Percentiles rank a stretch among this genome's conserved stretches.
Conservation (phyloP, 2,329 filamentous ascomycete species). For the Venturia aucupariae region DNA sequence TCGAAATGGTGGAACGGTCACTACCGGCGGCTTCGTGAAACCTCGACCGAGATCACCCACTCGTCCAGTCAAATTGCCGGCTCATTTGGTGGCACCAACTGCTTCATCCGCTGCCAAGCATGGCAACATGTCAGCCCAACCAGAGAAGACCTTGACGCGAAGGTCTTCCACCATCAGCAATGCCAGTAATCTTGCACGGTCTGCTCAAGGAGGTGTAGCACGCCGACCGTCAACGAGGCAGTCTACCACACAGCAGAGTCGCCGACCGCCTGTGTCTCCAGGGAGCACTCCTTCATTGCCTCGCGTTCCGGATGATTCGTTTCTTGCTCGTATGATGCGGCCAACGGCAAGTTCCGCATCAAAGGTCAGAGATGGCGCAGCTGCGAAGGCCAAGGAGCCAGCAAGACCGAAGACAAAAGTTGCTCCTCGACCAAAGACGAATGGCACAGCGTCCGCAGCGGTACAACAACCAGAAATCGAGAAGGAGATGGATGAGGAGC, state of each 20-base stretch:
- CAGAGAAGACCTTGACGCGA: conserved; percentile 26
- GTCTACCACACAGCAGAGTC: conserved; percentile 1
- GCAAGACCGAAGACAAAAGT: not conserved
- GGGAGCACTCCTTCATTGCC: not conserved
- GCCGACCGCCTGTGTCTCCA: not conserved
- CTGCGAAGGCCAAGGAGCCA: not conserved
- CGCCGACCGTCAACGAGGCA: not conserved
- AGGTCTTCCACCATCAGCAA: conserved; percentile 30
- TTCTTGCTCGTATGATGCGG: conserved; percentile 74
- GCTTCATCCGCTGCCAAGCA: conserved; percentile 59
- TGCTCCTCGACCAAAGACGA: not conserved
- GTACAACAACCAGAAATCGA: not conserved
- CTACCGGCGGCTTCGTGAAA: conserved; percentile 27
- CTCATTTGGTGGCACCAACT: conserved; percentile 60
- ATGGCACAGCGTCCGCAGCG: not conserved
- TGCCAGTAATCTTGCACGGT: conserved; percentile 17
- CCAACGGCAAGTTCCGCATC: conserved; percentile 61
- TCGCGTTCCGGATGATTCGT: conserved; percentile 37
- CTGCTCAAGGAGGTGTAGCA: conserved; percentile 23
- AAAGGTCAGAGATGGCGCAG: conserved; percentile 48
- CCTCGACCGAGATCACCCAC: conserved; percentile 52
- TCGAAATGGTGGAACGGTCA: not conserved
- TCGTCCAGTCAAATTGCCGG: conserved; percentile 55
- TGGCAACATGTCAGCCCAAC: conserved; percentile 21
- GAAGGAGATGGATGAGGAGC: not conserved